A percentile compares a stretch with the other conserved stretches of the same genome.
Conservation (phyloP, 176 grass and related monocot species). For the Cenchrus purpureus region DNA sequence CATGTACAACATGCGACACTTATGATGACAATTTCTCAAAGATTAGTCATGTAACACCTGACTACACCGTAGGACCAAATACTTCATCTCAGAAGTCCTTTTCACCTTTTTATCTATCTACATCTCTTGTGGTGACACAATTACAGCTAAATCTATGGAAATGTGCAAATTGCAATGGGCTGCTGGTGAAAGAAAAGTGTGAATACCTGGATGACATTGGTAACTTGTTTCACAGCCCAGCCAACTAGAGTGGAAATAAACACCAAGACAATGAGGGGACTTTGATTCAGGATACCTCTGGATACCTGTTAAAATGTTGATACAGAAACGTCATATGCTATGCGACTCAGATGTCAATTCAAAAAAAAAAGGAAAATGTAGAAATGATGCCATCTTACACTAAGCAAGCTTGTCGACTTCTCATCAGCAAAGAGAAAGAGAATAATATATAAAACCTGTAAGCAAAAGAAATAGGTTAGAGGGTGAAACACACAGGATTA, state of each 20-base stretch:
- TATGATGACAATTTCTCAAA: background rate
- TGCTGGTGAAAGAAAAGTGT: background rate
- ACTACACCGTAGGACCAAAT: background rate
- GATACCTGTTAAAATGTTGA: slow-evolving; percentile 48
- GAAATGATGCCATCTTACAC: slow-evolving; percentile 57
- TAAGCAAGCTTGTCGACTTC: slow-evolving; percentile 59
- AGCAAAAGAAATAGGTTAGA: slow-evolving; percentile 10
- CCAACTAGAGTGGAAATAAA: slow-evolving; percentile 74
- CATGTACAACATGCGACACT: background rate
- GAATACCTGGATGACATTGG: slow-evolving; percentile 81
- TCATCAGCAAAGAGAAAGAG: slow-evolving; percentile 76
- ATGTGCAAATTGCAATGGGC: background rate
- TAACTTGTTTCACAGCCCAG: slow-evolving; percentile 80
- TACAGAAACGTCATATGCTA: slow-evolving; percentile 22
- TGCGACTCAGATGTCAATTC: background rate
- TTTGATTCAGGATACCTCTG: slow-evolving; percentile 52
- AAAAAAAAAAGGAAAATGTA: background rate
- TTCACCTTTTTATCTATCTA: background rate
- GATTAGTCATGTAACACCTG: background rate
- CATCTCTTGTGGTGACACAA: background rate
- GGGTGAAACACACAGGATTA: background rate
- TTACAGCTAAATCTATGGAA: slow-evolving; percentile 14
- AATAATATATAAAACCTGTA: slow-evolving; percentile 92
- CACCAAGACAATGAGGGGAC: slow-evolving; percentile 50
- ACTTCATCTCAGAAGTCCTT: background rate